Evolutionary conservation across 768 basidiomycete species (phyloP).

Genomic region (Ephemerocybe angulata): DNA sequence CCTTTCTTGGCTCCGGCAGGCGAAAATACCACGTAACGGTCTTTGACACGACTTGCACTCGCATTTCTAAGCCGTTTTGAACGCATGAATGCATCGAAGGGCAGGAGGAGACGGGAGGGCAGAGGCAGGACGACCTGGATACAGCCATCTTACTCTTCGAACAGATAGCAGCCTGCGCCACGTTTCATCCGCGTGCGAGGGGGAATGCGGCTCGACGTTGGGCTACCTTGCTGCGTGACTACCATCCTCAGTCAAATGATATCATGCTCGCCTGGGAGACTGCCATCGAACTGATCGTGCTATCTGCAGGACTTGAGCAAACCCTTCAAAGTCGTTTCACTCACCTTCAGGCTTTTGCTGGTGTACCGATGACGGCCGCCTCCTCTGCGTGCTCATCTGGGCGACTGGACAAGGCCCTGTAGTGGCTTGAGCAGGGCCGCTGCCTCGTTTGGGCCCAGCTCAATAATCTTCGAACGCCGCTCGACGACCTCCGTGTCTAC

Average conservation of each 20-base stretch:
- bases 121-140: too few relatives aligned
- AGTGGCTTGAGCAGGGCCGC: conserved; percentile 14
- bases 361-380: conserved; percentile 15
- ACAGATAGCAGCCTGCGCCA: too few relatives aligned
- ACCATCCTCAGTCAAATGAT: neutral
- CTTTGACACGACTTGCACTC: too few relatives aligned
- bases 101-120: too few relatives aligned
- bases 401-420: conserved; percentile 13
- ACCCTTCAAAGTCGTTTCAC: conserved; percentile 1
- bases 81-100: too few relatives aligned
- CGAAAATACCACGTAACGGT: too few relatives aligned
- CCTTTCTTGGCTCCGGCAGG: too few relatives aligned
- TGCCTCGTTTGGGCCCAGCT: conserved; percentile 20
- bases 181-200: too few relatives aligned
- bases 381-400: conserved; percentile 20
- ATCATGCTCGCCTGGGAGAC: neutral
- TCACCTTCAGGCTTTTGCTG: neutral
- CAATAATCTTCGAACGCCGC: conserved; percentile 16
- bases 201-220: too few relatives aligned
- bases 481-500: conserved; percentile 14
- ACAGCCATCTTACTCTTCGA: too few relatives aligned
- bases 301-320: conserved; percentile 3
- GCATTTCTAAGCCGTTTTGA: too few relatives aligned
- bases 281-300: neutral
- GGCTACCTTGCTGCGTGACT: too few relatives aligned